Percentiles rank a stretch among this genome's conserved stretches.
These are phyloP conservation scores for Xerocomus potaroensis DNA, from an alignment of 768 basidiomycete species.

Conservation along the genomic window DNA sequence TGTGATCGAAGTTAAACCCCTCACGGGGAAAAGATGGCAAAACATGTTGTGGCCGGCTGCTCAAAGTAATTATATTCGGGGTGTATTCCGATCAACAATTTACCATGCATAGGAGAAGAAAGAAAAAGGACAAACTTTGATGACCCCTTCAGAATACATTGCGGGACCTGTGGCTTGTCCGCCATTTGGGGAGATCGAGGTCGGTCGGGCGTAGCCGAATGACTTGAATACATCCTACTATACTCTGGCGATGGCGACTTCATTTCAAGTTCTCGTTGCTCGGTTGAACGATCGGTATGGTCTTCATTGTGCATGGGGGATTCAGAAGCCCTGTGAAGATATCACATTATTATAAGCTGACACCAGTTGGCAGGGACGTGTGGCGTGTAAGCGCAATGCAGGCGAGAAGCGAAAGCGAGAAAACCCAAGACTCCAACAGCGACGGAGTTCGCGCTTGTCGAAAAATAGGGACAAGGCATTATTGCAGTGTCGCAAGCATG, in stretches of 20 bases:
- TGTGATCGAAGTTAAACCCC: slow-evolving; percentile 30
- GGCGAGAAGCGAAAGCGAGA: slow-evolving; percentile 21
- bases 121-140: slow-evolving; percentile 22
- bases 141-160: slow-evolving; percentile 21
- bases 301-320: slow-evolving; percentile 23
- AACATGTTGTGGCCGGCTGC: slow-evolving; percentile 32
- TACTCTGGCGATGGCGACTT: slow-evolving; percentile 22
- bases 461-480: slow-evolving; percentile 11
- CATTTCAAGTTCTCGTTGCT: slow-evolving; percentile 10
- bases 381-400: slow-evolving; percentile 26
- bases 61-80: slow-evolving; percentile 21
- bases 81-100: slow-evolving; percentile 24
- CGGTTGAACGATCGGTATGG: slow-evolving; percentile 10
- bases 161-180: slow-evolving; percentile 18
- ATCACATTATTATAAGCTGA: slow-evolving; percentile 22
- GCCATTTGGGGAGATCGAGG: slow-evolving; percentile 18
- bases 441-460: slow-evolving; percentile 13
- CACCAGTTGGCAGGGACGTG: slow-evolving; percentile 20
- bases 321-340: slow-evolving; percentile 28
- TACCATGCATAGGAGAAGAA: slow-evolving; percentile 6
- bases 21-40: slow-evolving; percentile 31
- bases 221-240: slow-evolving; percentile 19
- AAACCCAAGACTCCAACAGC: slow-evolving; percentile 7
- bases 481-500: slow-evolving; percentile 11
- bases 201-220: slow-evolving; percentile 14